Base-by-base conservation (phyloP, 164 flowering plant genomes). In the Kalanchoe fedtschenkoi region DNA sequence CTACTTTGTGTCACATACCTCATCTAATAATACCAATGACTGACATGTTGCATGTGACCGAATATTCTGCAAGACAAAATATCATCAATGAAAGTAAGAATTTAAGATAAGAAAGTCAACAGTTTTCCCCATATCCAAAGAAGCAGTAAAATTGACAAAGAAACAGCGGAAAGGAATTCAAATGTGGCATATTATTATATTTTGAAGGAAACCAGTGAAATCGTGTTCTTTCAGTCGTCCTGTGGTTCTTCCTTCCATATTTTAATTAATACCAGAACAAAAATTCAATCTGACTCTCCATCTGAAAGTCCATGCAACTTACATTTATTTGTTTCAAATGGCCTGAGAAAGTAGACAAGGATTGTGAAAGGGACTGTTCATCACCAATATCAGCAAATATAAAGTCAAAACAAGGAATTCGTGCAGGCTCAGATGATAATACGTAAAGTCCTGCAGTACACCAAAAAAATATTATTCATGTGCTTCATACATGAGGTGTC, bases 341-440 rank as follows among this genome's bases (percentile, higher is more conserved):
- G 61, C 96, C 96, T 63, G 98, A 92, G 68, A 92, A 92, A 62
- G 98, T 92, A 67, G 98, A 89, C 60, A 92, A 66, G 65, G 96
- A 92, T 56, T 89, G 96, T 29, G 87, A 74, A 67, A 92, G 64
- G 33, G 98, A 92, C 69, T 92, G 96, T 46, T 88, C 98, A 81
- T 92, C 98, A 55, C 98, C 96, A 69, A 89, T 85, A 73, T 92
- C 98, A 68, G 98, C 93, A 78, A 84, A 83, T 62, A 92, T 71
- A 69, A 62, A 80, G 75, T 89, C 98, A 81, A 88, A 82, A 96
- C 98, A 92, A 62, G 98, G 98, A 62, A 92, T 77, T 71, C 68
- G 76, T 28, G 72, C 88, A 62, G 90, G 77, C 74, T 88, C 98
- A 58, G 98, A 80, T 58, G 90, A 74, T 67, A 89, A 68, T 43